These are phyloP conservation scores for Pholiota conissans DNA, from an alignment of 768 basidiomycete genomes.

Conservation along the genomic window DNA sequence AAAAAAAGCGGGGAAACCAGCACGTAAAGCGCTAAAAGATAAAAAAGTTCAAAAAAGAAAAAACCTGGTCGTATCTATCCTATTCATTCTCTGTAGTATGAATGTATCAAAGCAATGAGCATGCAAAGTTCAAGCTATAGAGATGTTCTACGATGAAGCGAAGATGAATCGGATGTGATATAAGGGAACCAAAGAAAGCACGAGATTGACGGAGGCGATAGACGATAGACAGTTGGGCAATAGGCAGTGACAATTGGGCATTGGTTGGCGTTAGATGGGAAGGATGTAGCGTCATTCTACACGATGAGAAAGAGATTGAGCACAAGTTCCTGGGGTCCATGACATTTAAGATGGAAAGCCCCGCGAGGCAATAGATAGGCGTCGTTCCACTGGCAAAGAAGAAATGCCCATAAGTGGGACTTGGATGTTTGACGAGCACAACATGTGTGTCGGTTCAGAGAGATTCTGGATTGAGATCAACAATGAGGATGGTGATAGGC, in stretches of 20 bases:
- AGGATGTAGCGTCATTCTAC: constrained; percentile 17
- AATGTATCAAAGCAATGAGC: background rate
- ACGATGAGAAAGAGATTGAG: constrained; percentile 16
- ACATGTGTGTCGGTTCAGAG: constrained; percentile 10
- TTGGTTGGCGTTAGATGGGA: constrained; percentile 3
- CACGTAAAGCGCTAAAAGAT: constrained; percentile 4
- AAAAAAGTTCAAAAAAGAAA: constrained; percentile 8
- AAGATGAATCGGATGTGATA: background rate
- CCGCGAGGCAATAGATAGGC: constrained; percentile 21
- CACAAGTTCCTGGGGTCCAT: constrained; percentile 15
- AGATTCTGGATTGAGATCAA: constrained; percentile 7
- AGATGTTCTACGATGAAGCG: constrained; percentile 9
- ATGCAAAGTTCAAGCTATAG: constrained; percentile 5
- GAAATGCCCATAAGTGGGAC: constrained; percentile 11
- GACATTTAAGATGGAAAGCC: constrained; percentile 7
- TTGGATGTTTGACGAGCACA: constrained; percentile 13
- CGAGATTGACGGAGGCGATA: constrained; percentile 8
- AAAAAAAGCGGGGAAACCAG: constrained; percentile 7
- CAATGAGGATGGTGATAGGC: constrained; percentile 13
- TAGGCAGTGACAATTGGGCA: background rate
- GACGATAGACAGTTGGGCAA: background rate
- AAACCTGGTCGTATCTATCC: constrained; percentile 11
- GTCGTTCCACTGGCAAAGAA: constrained; percentile 13
- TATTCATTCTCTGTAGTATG: constrained; percentile 8
- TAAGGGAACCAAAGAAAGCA: constrained; percentile 9